These are phyloP conservation scores for Eutypella sp. DNA, from an alignment of 2,329 filamentous ascomycete species.

Conservation along the genomic window DNA sequence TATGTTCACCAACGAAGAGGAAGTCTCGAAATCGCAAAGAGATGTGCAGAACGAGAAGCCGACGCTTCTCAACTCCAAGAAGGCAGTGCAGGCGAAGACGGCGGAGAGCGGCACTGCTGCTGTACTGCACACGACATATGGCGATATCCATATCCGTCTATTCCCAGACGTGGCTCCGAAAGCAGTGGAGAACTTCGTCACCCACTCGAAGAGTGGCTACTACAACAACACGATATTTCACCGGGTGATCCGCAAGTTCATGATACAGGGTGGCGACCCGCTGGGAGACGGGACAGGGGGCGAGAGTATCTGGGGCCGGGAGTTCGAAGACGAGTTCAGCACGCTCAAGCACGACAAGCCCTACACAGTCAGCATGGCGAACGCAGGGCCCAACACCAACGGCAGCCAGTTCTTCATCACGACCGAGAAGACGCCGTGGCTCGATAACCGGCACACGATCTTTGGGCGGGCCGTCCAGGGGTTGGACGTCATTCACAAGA, in stretches of 20 bases:
- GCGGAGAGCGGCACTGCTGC: slow-evolving; percentile 73
- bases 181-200: slow-evolving; percentile 95
- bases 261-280: slow-evolving; percentile 88
- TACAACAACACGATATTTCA: slow-evolving; percentile 99
- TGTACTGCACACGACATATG: slow-evolving; percentile 85
- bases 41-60: slow-evolving; percentile 96
- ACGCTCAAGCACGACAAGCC: slow-evolving; percentile 89
- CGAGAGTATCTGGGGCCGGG: slow-evolving; percentile 86
- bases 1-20: slow-evolving; percentile 91
- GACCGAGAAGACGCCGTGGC: slow-evolving; percentile 92
- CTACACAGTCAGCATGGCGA: slow-evolving; percentile 96
- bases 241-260: slow-evolving; percentile 94
- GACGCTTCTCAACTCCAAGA: slow-evolving; percentile 55
- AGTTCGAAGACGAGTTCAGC: slow-evolving; percentile 92
- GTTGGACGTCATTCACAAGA: slow-evolving; percentile 90
- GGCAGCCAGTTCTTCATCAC: slow-evolving; percentile 98
- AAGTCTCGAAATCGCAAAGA: slow-evolving; percentile 75
- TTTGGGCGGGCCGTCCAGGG: slow-evolving; percentile 89
- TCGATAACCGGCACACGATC: slow-evolving; percentile 94
- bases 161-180: slow-evolving; percentile 92
- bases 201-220: slow-evolving; percentile 82
- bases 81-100: slow-evolving; percentile 53
- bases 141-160: slow-evolving; percentile 88
- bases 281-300: slow-evolving; percentile 85
- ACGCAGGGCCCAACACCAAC: slow-evolving; percentile 92